Percentiles rank a stretch among this genome's conserved stretches.
Evolutionary conservation across 2,329 filamentous ascomycete genomes (phyloP).

Genomic region (Colletotrichum tofieldiae): DNA sequence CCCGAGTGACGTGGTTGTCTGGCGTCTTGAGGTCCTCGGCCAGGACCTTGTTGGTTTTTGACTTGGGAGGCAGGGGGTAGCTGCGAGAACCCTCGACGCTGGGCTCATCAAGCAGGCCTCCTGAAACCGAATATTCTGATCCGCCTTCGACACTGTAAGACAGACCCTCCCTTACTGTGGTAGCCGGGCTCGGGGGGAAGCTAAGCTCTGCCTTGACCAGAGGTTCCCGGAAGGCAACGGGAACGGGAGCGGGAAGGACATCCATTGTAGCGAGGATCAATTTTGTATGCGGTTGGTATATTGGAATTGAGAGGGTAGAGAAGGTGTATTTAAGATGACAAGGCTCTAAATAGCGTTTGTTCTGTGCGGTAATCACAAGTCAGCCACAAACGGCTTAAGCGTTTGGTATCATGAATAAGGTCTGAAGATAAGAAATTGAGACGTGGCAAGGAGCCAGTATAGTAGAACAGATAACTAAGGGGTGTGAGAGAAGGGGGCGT

Average conservation of each 20-base stretch:
- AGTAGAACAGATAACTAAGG: neutral
- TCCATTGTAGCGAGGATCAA: conserved; percentile 18
- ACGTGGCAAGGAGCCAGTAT: neutral
- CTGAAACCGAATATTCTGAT: conserved; percentile 24
- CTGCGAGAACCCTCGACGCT: conserved; percentile 44
- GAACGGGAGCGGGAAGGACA: conserved; percentile 2
- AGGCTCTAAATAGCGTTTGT: neutral
- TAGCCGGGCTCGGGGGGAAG: conserved; percentile 58
- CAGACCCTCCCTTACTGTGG: conserved; percentile 56
- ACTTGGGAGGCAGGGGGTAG: conserved; percentile 80
- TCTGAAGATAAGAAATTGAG: neutral
- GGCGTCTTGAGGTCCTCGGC: conserved; percentile 87
- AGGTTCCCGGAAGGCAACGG: conserved; percentile 24
- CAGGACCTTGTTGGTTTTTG: conserved; percentile 74
- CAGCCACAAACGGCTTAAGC: conserved; percentile 1
- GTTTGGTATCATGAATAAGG: neutral
- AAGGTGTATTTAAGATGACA: neutral
- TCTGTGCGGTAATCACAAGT: conserved; percentile 15
- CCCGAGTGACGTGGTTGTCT: conserved; percentile 84
- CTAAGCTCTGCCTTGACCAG: conserved; percentile 36
- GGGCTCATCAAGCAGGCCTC: conserved; percentile 42
- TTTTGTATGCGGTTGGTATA: neutral
- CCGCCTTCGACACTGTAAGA: conserved; percentile 52
- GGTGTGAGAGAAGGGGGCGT: neutral
- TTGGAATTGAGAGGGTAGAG: neutral